These are phyloP conservation scores for Talaromyces thailandensis DNA, from an alignment of 495 filamentous ascomycete genomes.

Conservation along the genomic window DNA sequence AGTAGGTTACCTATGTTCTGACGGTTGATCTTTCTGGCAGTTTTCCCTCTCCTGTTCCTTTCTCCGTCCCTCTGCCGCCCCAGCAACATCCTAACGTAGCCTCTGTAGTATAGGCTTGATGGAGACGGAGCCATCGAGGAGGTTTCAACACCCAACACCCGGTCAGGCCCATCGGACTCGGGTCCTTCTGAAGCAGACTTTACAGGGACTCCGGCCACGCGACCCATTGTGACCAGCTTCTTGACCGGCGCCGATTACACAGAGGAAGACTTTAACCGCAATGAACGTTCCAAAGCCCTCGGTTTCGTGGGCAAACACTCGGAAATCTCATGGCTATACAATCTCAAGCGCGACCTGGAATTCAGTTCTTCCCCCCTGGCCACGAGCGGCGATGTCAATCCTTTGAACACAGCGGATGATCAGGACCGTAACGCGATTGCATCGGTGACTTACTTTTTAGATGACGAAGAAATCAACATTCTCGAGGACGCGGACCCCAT, in stretches of 20 bases:
- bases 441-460: conserved; percentile 46
- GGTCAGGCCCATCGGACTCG: conserved; percentile 12
- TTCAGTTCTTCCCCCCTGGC: conserved; percentile 5
- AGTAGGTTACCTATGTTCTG: conserved; percentile 12
- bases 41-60: conserved; percentile 4
- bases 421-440: conserved; percentile 21
- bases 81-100: conserved; percentile 5
- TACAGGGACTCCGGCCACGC: conserved; percentile 12
- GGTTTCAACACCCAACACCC: conserved; percentile 7
- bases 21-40: neutral
- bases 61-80: neutral
- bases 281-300: conserved; percentile 37
- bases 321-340: conserved; percentile 52
- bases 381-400: neutral
- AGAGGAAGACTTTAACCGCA: conserved; percentile 49
- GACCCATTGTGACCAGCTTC: conserved; percentile 19
- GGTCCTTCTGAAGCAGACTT: conserved; percentile 14
- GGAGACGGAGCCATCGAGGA: conserved; percentile 9
- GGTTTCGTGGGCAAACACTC: conserved; percentile 59
- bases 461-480: conserved; percentile 39
- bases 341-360: conserved; percentile 31
- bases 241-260: conserved; percentile 45
- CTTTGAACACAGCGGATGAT: conserved; percentile 9
- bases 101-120: conserved; percentile 8
- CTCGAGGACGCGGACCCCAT: conserved; percentile 35